A percentile compares a stretch with the other conserved stretches of the same genome.
Evolutionary conservation across 139 green algal species (phyloP).

Genomic region (Ettlia oleoabundans): DNA sequence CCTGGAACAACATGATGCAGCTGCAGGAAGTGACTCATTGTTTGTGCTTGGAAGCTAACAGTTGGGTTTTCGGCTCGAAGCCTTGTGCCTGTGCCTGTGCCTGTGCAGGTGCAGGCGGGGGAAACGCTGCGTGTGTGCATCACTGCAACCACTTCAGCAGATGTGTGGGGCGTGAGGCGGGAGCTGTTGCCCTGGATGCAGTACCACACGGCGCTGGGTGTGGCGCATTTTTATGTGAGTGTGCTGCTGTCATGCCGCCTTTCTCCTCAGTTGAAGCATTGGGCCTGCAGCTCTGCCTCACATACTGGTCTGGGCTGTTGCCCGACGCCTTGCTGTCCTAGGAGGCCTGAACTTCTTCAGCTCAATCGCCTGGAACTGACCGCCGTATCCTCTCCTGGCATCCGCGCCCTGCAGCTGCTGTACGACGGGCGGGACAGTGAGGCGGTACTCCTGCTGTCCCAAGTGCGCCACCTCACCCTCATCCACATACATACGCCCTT

Average conservation of each 20-base stretch:
- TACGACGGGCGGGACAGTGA: constrained; percentile 57
- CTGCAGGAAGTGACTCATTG: no score
- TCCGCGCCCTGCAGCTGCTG: constrained; percentile 38
- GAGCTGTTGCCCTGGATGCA: constrained; percentile 66
- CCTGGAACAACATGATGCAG: no score
- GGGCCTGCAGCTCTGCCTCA: no score
- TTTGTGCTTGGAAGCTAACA: no score
- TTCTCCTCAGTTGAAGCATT: no score
- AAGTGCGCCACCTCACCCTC: constrained; percentile 34
- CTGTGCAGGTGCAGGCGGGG: constrained; percentile 8
- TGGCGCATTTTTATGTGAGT: constrained; percentile 51
- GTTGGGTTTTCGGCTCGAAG: no score
- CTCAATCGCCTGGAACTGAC: no score
- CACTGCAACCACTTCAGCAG: constrained; percentile 46
- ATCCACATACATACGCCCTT: constrained; percentile 48
- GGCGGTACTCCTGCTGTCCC: constrained; percentile 36
- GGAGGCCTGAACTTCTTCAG: no score
- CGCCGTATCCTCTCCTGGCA: neutral
- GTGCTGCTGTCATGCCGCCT: neutral
- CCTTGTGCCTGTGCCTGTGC: no score
- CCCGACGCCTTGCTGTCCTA: no score
- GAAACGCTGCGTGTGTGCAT: constrained; percentile 29
- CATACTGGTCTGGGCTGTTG: no score
- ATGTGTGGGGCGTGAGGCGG: constrained; percentile 50
- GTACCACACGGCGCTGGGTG: constrained; percentile 61